A percentile compares a stretch with the other conserved stretches of the same genome.
phyloP scores from a whole-genome alignment of 768 basidiomycete species.

The Tephrocybe sp. region DNA sequence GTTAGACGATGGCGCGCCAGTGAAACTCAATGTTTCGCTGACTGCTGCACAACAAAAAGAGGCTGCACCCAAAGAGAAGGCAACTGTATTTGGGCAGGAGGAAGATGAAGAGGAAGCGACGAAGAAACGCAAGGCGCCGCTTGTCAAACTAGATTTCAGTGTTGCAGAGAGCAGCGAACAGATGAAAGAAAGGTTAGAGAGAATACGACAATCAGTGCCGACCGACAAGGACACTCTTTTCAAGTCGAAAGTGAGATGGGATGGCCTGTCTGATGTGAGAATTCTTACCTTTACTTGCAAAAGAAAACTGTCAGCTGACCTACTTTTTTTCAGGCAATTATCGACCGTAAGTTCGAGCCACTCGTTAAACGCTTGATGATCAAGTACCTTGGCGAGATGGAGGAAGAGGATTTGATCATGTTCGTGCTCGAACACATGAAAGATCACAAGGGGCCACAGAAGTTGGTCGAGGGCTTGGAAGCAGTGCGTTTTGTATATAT shows the following conservation, averaged over 20 bases:
- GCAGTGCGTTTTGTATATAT: slow-evolving; percentile 57
- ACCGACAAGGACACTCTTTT: slow-evolving; percentile 75
- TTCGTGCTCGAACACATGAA: slow-evolving; percentile 91
- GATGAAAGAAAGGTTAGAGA: slow-evolving; percentile 75
- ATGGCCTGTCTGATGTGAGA: slow-evolving; percentile 82
- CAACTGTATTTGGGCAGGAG: slow-evolving; percentile 71
- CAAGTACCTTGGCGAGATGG: slow-evolving; percentile 87
- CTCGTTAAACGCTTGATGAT: slow-evolving; percentile 80
- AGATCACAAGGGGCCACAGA: slow-evolving; percentile 83
- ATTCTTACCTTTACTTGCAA: slow-evolving; percentile 7
- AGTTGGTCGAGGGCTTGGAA: slow-evolving; percentile 87
- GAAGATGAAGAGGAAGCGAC: slow-evolving; percentile 87
- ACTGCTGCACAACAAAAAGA: slow-evolving; percentile 45
- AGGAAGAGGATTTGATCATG: slow-evolving; percentile 92
- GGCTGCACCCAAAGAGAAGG: slow-evolving; percentile 45
- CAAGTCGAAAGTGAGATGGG: slow-evolving; percentile 88
- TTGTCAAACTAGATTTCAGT: slow-evolving; percentile 90
- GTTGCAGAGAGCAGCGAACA: slow-evolving; percentile 78
- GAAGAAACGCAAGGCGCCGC: slow-evolving; percentile 78
- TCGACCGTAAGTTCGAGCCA: slow-evolving; percentile 85
- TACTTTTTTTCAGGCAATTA: slow-evolving; percentile 51
- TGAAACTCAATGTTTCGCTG: slow-evolving; percentile 79
- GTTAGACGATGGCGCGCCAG: slow-evolving; percentile 88
- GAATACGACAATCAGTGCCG: slow-evolving; percentile 72
- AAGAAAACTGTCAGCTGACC: slow-evolving; percentile 13